Evolutionary conservation across 768 basidiomycete genomes (phyloP).

Genomic region (Kwoniella botswanensis): DNA sequence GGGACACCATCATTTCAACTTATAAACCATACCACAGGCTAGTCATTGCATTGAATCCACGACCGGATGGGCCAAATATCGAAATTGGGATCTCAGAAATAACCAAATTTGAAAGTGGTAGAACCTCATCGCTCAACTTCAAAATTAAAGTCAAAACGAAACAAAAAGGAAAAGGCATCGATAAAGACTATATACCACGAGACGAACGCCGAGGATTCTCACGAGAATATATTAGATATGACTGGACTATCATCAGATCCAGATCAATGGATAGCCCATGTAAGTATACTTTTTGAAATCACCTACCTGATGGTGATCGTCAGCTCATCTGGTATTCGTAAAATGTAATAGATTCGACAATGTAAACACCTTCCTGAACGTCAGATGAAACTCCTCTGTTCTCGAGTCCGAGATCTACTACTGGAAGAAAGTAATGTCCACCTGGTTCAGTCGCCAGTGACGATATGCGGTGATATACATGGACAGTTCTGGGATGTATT

Average conservation of each 20-base stretch:
- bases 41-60: not conserved
- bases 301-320: not conserved
- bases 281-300: conserved; percentile 24
- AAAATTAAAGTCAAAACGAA: no score
- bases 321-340: not conserved
- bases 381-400: conserved; percentile 59
- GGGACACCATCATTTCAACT: not conserved
- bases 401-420: conserved; percentile 57
- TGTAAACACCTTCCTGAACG: conserved; percentile 60
- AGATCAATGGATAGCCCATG: conserved; percentile 58
- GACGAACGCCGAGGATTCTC: no score
- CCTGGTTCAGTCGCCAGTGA: conserved; percentile 60
- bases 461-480: conserved; percentile 85
- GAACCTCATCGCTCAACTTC: no score
- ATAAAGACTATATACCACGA: no score
- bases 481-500: conserved; percentile 99
- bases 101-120: no score
- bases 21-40: not conserved
- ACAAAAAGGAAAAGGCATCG: no score
- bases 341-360: conserved; percentile 52
- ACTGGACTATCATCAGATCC: conserved; percentile 48
- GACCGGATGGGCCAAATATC: not conserved
- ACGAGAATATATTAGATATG: not conserved
- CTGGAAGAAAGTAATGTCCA: conserved; percentile 62
- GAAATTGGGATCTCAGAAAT: not conserved